Evolutionary conservation across 1,139 yeast species (phyloP), one percentile per base, ranked within the genome.

Genomic region (Saccharomycopsis hybrid): DNA sequence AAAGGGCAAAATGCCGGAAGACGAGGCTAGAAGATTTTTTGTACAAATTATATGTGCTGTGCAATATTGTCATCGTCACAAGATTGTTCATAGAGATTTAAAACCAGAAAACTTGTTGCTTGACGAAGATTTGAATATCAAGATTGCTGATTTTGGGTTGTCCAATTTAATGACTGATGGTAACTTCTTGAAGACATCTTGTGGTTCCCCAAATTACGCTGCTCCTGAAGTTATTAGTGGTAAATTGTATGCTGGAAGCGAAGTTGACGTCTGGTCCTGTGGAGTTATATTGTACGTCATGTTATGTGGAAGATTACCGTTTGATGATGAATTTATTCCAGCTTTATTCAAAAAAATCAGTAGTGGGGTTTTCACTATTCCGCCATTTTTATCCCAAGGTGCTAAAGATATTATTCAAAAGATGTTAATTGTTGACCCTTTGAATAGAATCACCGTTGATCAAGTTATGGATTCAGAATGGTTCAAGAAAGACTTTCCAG

Each of bases 141-240:
- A 92, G 66, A 92, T 92, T 68, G 97, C 97, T 13, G 98, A 92
- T 72, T 92, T 90, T 62, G 97, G 98, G 13, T 75, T 92, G 52
- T 85, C 95, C 38, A 92, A 92, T 65, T 90, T 92, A 58, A 92
- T 92, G 97, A 90, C 97, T 5, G 98, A 92, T 67, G 98, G 98
- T 53, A 92, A 92, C 64, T 92, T 92, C 62, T 74, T 92, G 62
- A 92, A 90, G 64, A 92, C 98, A 1, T 81, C 92, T 61, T 92
- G 98, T 71, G 98, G 98, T 2, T 86, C 96, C 11, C 97, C 98
- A 48, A 90, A 92, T 64, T 92, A 92, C 64, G 98, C 98, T 1
- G 98, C 98, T 0, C 98, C 98, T 0, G 98, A 92, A 67, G 97
- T 92, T 45, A 92, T 92, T 54, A 82, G 94, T 58, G 98, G 98